These are phyloP conservation scores for Firmiana major DNA, from an alignment of 345 rosid species.

Conservation along the genomic window DNA sequence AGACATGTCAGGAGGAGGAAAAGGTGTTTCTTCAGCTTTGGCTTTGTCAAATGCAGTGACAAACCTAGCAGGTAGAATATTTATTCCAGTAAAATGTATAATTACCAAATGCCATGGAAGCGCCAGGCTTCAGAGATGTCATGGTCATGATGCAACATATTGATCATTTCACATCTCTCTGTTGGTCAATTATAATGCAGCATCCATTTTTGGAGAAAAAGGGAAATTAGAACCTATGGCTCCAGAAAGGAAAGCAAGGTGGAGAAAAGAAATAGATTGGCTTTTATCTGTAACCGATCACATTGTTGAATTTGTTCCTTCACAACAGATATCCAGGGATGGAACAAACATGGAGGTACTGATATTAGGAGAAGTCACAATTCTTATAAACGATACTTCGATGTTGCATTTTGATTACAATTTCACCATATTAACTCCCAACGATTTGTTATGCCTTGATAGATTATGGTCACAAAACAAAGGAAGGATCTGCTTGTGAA, in stretches of 20 bases:
- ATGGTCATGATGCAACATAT: neutral
- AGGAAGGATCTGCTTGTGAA: conserved; percentile 81
- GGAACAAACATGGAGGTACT: conserved; percentile 81
- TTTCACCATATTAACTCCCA: neutral
- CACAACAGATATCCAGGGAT: conserved; percentile 60
- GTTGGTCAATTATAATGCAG: conserved; percentile 31
- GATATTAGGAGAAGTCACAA: neutral
- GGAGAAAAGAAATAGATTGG: conserved; percentile 91
- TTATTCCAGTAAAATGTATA: too few relatives aligned
- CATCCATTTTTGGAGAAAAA: conserved; percentile 81
- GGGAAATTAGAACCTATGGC: conserved; percentile 74
- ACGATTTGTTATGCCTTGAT: conserved; percentile 4
- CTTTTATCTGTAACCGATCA: conserved; percentile 78
- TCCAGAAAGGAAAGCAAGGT: conserved; percentile 63
- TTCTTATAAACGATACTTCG: neutral
- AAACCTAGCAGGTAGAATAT: conserved; percentile 56
- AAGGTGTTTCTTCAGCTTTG: conserved; percentile 68
- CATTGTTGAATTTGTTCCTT: conserved; percentile 81
- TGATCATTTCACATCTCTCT: neutral
- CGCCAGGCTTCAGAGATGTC: too few relatives aligned
- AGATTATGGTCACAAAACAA: conserved; percentile 90
- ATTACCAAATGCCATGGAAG: neutral
- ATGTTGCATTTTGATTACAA: neutral
- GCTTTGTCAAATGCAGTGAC: conserved; percentile 76
- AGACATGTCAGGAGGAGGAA: conserved; percentile 83